A percentile compares a stretch with the other conserved stretches of the same genome.
These are phyloP conservation scores for Nelumbo lutea DNA, from an alignment of 164 flowering plant species.

Conservation along the genomic window DNA sequence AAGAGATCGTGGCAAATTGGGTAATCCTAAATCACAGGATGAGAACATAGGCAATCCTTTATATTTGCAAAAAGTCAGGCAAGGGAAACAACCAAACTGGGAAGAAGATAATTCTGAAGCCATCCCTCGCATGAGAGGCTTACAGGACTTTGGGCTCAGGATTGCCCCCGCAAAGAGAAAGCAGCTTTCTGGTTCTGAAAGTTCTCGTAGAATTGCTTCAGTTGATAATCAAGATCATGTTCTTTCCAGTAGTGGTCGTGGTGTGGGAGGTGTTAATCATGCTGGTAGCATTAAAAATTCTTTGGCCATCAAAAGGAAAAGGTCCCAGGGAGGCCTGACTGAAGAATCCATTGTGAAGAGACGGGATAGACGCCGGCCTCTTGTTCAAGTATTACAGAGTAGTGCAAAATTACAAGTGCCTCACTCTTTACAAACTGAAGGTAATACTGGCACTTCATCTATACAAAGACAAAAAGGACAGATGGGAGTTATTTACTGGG, in stretches of 20 bases:
- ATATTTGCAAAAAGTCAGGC: constrained; percentile 22
- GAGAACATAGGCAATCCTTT: constrained; percentile 25
- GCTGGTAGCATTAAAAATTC: constrained; percentile 26
- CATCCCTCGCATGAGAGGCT: constrained; percentile 65
- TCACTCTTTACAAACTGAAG: constrained; percentile 29
- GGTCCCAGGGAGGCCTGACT: constrained; percentile 25
- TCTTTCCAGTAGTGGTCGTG: constrained; percentile 22
- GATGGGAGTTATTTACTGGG: constrained; percentile 26
- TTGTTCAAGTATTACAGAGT: constrained; percentile 42
- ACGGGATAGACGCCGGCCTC: constrained; percentile 43
- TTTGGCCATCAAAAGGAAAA: constrained; percentile 29
- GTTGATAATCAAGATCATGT: constrained; percentile 21
- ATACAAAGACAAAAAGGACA: constrained; percentile 37
- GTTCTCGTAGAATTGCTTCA: constrained; percentile 18
- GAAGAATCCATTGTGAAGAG: constrained; percentile 34
- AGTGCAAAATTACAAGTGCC: constrained; percentile 28
- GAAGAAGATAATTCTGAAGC: constrained; percentile 49
- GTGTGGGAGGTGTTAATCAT: constrained; percentile 26
- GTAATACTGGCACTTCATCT: constrained; percentile 26
- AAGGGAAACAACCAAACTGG: constrained; percentile 27
- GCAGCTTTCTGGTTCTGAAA: constrained; percentile 25
- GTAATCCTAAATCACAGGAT: constrained; percentile 28
- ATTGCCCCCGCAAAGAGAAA: constrained; percentile 42
- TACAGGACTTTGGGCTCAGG: constrained; percentile 70
- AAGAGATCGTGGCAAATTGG: constrained; percentile 27